These are phyloP conservation scores for Saccharomycopsis crataegensis DNA, from an alignment of 1,139 yeast species.

Conservation along the genomic window DNA sequence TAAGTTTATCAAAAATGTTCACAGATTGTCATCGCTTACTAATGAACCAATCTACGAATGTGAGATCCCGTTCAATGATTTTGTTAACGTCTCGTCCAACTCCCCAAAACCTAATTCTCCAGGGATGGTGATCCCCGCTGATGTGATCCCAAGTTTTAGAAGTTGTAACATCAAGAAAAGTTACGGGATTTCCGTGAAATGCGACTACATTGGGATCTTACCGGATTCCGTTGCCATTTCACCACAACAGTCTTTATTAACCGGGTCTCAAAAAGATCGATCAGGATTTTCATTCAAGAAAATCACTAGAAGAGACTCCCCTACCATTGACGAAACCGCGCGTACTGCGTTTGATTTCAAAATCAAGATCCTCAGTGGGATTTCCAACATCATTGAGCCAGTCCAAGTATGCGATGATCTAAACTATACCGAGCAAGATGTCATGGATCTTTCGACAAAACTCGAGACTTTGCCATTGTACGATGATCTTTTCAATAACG, in stretches of 20 bases:
- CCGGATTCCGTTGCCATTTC: neutral
- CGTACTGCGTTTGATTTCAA: neutral
- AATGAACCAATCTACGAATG: slow-evolving; percentile 3
- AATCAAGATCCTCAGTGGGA: slow-evolving; percentile 12
- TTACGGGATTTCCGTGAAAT: slow-evolving; percentile 1
- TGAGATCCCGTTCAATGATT: slow-evolving; percentile 8
- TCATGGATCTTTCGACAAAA: neutral
- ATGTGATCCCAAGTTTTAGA: slow-evolving; percentile 7
- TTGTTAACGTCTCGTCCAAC: slow-evolving; percentile 1
- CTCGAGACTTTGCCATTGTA: neutral
- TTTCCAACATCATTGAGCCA: slow-evolving; percentile 11
- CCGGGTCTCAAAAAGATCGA: too few relatives aligned
- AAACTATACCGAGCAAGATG: slow-evolving; percentile 1
- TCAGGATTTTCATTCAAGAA: neutral
- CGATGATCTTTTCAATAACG: neutral
- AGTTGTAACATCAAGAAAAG: slow-evolving; percentile 11
- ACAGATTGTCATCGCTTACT: neutral
- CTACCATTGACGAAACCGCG: too few relatives aligned
- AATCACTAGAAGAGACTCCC: neutral
- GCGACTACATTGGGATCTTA: neutral
- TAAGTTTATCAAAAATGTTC: neutral
- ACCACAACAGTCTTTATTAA: too few relatives aligned
- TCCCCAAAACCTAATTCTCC: neutral
- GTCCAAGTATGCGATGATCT: neutral
- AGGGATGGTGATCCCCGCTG: slow-evolving; percentile 4